Evolutionary conservation across 306 rosid species (phyloP).

Genomic region (Casuarina equisetifolia): DNA sequence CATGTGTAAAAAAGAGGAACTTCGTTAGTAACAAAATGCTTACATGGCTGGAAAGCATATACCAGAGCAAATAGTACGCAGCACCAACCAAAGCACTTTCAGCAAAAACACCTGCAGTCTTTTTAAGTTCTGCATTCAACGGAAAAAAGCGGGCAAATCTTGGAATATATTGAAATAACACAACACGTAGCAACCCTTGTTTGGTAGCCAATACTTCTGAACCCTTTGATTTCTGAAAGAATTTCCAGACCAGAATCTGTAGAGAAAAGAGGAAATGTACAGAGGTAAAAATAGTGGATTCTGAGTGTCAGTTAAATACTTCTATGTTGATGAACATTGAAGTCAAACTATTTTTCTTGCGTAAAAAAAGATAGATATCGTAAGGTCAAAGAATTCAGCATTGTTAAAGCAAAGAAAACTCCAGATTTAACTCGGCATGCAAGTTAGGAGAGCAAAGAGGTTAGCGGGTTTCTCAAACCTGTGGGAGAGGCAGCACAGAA

Average conservation of each 20-base stretch:
- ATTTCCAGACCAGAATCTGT: constrained; percentile 71
- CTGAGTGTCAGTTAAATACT: background rate
- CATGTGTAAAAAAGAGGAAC: background rate
- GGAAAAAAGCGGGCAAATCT: constrained; percentile 77
- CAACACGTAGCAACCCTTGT: constrained; percentile 53
- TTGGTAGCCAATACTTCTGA: constrained; percentile 68
- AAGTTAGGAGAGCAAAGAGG: constrained; percentile 5
- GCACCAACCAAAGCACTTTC: constrained; percentile 87
- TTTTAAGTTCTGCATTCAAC: constrained; percentile 78
- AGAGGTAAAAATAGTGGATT: background rate
- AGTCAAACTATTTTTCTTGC: background rate
- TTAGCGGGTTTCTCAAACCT: constrained; percentile 53
- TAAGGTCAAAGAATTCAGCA: background rate
- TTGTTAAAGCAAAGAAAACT: background rate
- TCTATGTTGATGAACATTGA: no score
- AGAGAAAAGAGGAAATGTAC: background rate
- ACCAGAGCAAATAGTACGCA: constrained; percentile 79
- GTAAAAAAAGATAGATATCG: no score
- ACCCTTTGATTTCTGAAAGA: constrained; percentile 41
- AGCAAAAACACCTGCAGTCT: constrained; percentile 81
- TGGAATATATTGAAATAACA: constrained; percentile 66
- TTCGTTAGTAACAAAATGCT: constrained; percentile 16
- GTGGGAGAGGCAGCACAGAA: constrained; percentile 79
- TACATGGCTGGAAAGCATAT: constrained; percentile 89
- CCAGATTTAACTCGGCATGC: background rate